Evolutionary conservation across 2,329 filamentous ascomycete genomes (phyloP).

Genomic region (Alternaria solani): DNA sequence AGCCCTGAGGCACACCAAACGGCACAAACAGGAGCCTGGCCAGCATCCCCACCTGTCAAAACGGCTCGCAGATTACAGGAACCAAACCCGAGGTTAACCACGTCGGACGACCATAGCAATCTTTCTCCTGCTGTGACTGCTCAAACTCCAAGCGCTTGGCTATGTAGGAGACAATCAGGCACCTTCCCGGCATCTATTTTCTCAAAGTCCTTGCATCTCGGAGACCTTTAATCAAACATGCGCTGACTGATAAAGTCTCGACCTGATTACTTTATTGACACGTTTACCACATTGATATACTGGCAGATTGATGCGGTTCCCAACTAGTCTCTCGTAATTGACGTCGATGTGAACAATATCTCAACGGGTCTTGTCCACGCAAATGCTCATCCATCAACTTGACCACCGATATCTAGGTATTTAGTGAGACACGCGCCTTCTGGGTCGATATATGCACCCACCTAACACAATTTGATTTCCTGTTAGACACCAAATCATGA

Average conservation of each 20-base stretch:
- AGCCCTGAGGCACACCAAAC: slow-evolving; percentile 8
- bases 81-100: slow-evolving; percentile 15
- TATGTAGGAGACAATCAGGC: background rate
- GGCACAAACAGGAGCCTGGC: slow-evolving; percentile 5
- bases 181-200: background rate
- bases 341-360: too few species aligned
- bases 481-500: background rate
- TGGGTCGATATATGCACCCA: background rate
- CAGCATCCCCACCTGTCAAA: slow-evolving; percentile 13
- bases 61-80: slow-evolving; percentile 22
- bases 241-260: background rate
- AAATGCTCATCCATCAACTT: too few species aligned
- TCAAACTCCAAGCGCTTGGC: slow-evolving; percentile 14
- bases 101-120: slow-evolving; percentile 11
- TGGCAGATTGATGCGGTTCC: background rate
- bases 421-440: background rate
- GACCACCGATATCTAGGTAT: background rate
- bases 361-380: too few species aligned
- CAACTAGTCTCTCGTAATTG: too few species aligned
- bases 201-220: background rate
- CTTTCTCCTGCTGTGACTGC: slow-evolving; percentile 1
- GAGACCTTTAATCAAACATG: background rate
- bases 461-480: background rate
- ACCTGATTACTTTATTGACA: background rate
- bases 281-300: background rate